Conservation (phyloP, 805 yeast genomes). For the Candida schatavii region DNA sequence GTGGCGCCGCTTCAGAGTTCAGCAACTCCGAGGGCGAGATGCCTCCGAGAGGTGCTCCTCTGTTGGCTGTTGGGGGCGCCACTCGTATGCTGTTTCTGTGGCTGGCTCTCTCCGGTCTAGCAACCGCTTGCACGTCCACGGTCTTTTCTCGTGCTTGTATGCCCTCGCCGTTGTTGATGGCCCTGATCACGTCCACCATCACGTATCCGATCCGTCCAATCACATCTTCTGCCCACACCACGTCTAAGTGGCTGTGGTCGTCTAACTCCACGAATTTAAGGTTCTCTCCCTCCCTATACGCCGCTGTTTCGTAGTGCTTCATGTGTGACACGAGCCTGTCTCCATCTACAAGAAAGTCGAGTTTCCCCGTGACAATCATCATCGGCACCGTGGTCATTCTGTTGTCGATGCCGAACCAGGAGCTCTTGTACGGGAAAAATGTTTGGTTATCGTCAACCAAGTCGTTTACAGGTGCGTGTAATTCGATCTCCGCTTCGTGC, state of each 20-base stretch:
- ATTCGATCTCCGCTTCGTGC: slow-evolving; percentile 2
- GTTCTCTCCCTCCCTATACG: slow-evolving; percentile 33
- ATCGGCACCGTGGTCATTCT: slow-evolving; percentile 48
- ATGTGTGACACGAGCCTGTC: slow-evolving; percentile 63
- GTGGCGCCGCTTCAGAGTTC: not conserved
- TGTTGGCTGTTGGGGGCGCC: not conserved
- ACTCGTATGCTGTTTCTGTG: too few relatives aligned
- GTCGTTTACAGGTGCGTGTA: slow-evolving; percentile 14
- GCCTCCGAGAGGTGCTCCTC: not conserved
- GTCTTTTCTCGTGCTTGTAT: not conserved
- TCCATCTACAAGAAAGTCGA: slow-evolving; percentile 79
- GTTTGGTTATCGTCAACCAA: slow-evolving; percentile 51
- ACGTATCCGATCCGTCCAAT: slow-evolving; percentile 58
- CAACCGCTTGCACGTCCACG: not conserved
- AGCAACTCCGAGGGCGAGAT: not conserved
- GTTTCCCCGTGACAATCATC: slow-evolving; percentile 65
- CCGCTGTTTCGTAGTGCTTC: slow-evolving; percentile 50
- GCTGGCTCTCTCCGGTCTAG: not conserved
- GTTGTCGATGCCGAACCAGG: slow-evolving; percentile 51
- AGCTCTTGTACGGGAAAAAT: slow-evolving; percentile 48
- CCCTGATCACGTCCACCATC: slow-evolving; percentile 14
- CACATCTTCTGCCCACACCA: slow-evolving; percentile 83
- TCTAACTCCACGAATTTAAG: slow-evolving; percentile 45
- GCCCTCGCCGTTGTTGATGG: not conserved
- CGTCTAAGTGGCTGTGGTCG: slow-evolving; percentile 83